Base-by-base conservation (phyloP, 2,329 filamentous ascomycete species). In the Colletotrichum sp. region DNA sequence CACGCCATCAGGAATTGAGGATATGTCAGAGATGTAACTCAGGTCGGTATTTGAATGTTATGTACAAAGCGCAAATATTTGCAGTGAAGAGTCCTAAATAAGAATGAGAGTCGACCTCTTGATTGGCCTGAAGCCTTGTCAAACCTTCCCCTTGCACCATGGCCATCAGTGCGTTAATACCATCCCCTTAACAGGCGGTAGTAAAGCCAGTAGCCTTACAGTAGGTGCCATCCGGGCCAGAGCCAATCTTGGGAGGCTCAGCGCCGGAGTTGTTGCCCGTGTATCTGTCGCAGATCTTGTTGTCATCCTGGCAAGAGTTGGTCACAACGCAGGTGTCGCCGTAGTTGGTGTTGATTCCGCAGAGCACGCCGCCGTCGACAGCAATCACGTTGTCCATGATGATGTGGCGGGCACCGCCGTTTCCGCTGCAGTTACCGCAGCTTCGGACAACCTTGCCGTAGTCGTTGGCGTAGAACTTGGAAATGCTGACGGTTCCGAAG, bases 331-430 rank as follows among this genome's bases (percentile, higher is more conserved):
- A 86, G 2, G 85, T 87, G 78, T 89, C 87, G 44, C 87, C 88
- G 78, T 87, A 89, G 85, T 89, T 90, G 74, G 84, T 84, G 84
- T 89, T 90, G 81, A 90, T 89, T 64, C 88, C 87, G 77, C 84
- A 86, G 36, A 88, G 83, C 18, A 84, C 82, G 68, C 83, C 80
- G 75, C 88, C 88, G 72, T 84, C 81, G 64, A 82, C 81, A 76
- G 85, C 85, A 59, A 83, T 84, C 75, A 87, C 82, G 79, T 86
- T 86, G 80, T 87, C 82, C 72, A 90, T 83, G 74, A 87, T 82
- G 70, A 88, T 84, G 78, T 85, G 82, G 74, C 88, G 85, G n/a
- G 83, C 79, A 44, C 84, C 81, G 72, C 85, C 84, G 68, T 84
- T 84, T 52, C 76, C 82, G 13, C 81, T 82, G 83, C 88, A 90